Evolutionary conservation across 371 early-diverging fungal genomes (phyloP), one percentile per base, ranked within the genome.

Genomic region (Haplosporangium sp.): DNA sequence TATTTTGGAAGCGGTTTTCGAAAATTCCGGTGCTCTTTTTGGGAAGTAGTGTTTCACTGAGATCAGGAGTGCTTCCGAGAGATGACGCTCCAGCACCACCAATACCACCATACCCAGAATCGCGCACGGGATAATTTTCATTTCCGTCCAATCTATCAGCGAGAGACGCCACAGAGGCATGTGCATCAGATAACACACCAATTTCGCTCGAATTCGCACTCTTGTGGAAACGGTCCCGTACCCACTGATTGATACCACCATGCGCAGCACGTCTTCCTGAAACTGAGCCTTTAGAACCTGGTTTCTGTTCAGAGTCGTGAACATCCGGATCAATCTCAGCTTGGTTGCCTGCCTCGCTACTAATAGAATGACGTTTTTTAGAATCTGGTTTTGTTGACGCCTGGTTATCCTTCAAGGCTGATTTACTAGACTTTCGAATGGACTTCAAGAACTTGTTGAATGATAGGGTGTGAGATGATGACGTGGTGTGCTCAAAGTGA

Each of bases 361-460:
- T 71, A 38, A 66, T 1, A 11, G 74, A 78, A 39, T 44, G 34
- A 13, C 78, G 73, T 39, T 78, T 78, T 20, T 62, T 56, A 10
- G 56, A n/a, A 3, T 62, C 62, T 7, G 7, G 4, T 10, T 48
- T 56, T 13, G 63, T 15, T 6, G 66, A 8, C 19, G 20, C 1
- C n/a, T 40, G 48, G 17, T 2, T 19, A 0, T 78, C 78, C 55
- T 61, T 69, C 42, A 60, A 13, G 4, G 74, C 53, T 1, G 74
- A 45, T 20, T 48, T 72, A 39, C 64, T 78, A 58, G 52, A 60
- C 71, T 78, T 78, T 13, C 78, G 65, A 19, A 78, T 73, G 19
- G 73, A 73, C 45, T 78, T 78, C 39, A 77, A 50, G 42, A 78
- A 63, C 71, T 69, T 73, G 67, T 73, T 78, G 65, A 78, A 42